phyloP scores from a whole-genome alignment of 2,329 filamentous ascomycete species.

The Colletotrichum sp. region DNA sequence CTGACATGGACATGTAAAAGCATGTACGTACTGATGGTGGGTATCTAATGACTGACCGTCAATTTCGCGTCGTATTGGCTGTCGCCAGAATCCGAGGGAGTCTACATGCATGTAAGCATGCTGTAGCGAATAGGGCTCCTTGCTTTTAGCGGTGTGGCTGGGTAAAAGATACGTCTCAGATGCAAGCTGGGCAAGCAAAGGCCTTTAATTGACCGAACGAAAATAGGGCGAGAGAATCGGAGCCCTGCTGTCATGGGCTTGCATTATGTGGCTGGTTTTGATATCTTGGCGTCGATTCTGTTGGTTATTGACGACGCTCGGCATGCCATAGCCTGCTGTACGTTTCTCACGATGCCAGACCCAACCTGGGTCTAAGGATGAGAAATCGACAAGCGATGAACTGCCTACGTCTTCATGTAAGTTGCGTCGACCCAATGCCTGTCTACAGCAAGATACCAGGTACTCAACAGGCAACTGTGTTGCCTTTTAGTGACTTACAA shows the following conservation, averaged over 20 bases:
- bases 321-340: rapidly evolving
- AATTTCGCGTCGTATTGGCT: background rate
- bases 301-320: background rate
- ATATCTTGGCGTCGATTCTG: background rate
- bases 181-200: background rate
- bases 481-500: too few species aligned
- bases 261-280: rapidly evolving
- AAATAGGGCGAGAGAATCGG: background rate
- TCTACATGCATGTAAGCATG: background rate
- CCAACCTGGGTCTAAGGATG: background rate
- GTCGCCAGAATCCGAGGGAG: background rate
- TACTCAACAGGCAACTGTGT: background rate
- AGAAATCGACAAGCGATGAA: background rate
- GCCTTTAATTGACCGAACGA: background rate
- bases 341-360: background rate
- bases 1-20: background rate
- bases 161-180: rapidly evolving
- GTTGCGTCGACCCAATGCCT: background rate
- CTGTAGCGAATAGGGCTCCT: background rate
- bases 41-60: background rate
- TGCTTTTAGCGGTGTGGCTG: background rate
- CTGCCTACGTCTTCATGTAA: background rate
- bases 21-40: background rate
- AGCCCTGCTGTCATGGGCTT: rapidly evolving
- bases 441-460: too few species aligned